Conservation (phyloP, 139 green algal species). For the Closterium sp. region DNA sequence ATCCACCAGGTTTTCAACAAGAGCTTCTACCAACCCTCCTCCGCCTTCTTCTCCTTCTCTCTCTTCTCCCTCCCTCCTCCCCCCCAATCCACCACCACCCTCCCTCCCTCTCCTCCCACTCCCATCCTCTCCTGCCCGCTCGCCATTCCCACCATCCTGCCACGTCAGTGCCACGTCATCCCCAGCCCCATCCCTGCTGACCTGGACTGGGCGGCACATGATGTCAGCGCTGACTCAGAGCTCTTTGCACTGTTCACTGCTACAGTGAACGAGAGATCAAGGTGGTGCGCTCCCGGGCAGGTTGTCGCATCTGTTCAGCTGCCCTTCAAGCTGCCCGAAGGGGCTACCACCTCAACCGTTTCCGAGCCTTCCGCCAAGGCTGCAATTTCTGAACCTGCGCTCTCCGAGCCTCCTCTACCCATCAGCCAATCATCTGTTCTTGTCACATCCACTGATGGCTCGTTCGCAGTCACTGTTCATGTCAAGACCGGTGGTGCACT, state of each 20-base stretch:
- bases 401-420: neutral
- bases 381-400: neutral
- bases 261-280: neutral
- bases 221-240: neutral
- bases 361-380: neutral
- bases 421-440: neutral
- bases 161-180: neutral
- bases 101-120: neutral
- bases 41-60: neutral
- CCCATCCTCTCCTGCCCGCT: neutral
- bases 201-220: neutral
- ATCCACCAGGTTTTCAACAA: neutral
- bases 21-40: neutral
- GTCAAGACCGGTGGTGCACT: neutral
- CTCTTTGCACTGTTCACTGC: slow-evolving; percentile 10
- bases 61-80: neutral
- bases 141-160: neutral
- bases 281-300: neutral
- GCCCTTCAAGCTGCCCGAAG: neutral
- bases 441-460: neutral
- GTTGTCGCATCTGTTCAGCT: neutral
- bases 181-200: neutral
- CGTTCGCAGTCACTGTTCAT: neutral
- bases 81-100: neutral
- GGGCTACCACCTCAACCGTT: too few species aligned